Percentiles rank a stretch among this genome's conserved stretches.
phyloP scores from a whole-genome alignment of 2,329 filamentous ascomycete genomes.

The Fusarium beomiforme region DNA sequence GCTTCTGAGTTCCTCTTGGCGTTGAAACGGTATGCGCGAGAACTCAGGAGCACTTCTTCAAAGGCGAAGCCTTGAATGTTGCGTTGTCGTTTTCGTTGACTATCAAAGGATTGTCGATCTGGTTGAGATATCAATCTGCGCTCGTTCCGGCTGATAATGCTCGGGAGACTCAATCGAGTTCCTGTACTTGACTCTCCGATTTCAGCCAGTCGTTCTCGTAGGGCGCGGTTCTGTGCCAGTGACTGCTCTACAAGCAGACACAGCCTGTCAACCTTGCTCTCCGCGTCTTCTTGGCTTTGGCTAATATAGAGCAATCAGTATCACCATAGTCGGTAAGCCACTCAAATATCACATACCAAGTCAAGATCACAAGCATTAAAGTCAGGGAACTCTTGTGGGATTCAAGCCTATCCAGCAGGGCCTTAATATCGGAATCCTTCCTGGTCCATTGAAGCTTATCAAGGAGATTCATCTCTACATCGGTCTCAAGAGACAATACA shows the following conservation, averaged over 20 bases:
- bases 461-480: not conserved
- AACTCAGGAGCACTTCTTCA: conserved; percentile 13
- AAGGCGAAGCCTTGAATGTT: not conserved
- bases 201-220: not conserved
- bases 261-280: conserved; percentile 8
- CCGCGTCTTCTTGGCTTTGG: conserved; percentile 11
- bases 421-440: conserved; percentile 11
- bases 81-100: not conserved
- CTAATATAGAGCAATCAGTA: not conserved
- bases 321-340: fast-evolving
- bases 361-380: conserved; percentile 13
- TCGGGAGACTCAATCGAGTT: too few relatives aligned
- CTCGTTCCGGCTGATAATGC: too few relatives aligned
- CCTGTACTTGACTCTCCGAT: not conserved
- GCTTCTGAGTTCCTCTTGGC: conserved; percentile 8
- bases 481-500: not conserved
- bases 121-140: too few relatives aligned
- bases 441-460: not conserved
- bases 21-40: not conserved
- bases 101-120: not conserved
- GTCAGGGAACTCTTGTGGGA: conserved; percentile 16
- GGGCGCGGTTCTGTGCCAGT: not conserved
- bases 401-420: conserved; percentile 2
- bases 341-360: not conserved
- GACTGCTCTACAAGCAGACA: conserved; percentile 6